Conservation (phyloP, 2,329 filamentous ascomycete species). For the Alternaria solani region DNA sequence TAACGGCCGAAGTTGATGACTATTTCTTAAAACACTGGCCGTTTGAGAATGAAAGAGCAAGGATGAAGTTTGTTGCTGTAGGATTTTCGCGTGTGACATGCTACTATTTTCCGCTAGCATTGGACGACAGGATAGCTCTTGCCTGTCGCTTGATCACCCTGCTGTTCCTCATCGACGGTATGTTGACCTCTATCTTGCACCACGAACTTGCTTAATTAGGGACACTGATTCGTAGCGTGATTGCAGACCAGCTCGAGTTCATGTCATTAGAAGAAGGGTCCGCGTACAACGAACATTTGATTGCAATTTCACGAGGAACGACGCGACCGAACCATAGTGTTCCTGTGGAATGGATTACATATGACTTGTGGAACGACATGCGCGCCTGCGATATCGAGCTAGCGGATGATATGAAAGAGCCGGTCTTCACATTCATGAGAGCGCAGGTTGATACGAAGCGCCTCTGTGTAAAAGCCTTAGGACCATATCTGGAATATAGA, state of each 20-base stretch:
- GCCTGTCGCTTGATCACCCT: constrained; percentile 53
- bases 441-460: constrained; percentile 48
- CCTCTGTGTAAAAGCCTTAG: constrained; percentile 33
- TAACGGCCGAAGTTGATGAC: constrained; percentile 44
- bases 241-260: constrained; percentile 47
- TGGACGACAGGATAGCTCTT: constrained; percentile 50
- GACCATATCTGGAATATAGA: neutral
- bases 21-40: constrained; percentile 53
- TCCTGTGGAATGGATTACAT: constrained; percentile 51
- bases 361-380: constrained; percentile 55
- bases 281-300: constrained; percentile 51
- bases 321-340: constrained; percentile 40
- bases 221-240: neutral
- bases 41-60: constrained; percentile 44
- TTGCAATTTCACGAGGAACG: constrained; percentile 47
- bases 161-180: constrained; percentile 56
- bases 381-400: constrained; percentile 45
- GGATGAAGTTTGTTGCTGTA: constrained; percentile 45
- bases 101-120: constrained; percentile 49
- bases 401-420: constrained; percentile 52
- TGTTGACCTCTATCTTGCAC: neutral
- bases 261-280: constrained; percentile 53
- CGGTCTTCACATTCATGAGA: constrained; percentile 52
- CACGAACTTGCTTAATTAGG: neutral
- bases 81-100: constrained; percentile 52